Evolutionary conservation across 257 asterid genomes (phyloP).

Genomic region (Datura wrightii): DNA sequence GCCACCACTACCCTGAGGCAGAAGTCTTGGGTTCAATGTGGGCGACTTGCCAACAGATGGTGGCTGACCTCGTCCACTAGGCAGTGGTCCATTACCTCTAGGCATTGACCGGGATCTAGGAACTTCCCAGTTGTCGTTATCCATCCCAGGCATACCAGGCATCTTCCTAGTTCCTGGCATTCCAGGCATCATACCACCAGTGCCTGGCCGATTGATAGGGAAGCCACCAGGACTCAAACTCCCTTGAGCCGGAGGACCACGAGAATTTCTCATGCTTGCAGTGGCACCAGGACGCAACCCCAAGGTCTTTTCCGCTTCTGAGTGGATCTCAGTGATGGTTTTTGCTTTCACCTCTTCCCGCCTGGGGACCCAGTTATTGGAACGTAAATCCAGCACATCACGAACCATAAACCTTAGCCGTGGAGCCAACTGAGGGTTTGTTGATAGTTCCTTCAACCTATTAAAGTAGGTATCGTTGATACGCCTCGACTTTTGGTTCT

Average conservation of each 20-base stretch:
- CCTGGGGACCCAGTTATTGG: constrained; percentile 86
- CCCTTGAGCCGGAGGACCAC: constrained; percentile 67
- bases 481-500: constrained; percentile 72
- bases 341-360: constrained; percentile 97
- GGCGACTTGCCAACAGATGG: constrained; percentile 64
- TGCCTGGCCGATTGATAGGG: constrained; percentile 78
- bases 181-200: constrained; percentile 99
- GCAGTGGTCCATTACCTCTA: constrained; percentile 64
- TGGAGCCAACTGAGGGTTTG: constrained; percentile 76
- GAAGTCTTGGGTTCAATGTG: constrained; percentile 54
- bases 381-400: constrained; percentile 78
- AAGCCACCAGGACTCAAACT: constrained; percentile 64
- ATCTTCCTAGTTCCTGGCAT: constrained; percentile 92
- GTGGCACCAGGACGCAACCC: no score
- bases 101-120: constrained; percentile 79
- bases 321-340: constrained; percentile 88
- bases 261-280: constrained; percentile 72
- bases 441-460: constrained; percentile 73
- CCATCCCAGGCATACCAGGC: constrained; percentile 84
- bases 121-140: constrained; percentile 83
- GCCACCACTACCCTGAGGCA: constrained; percentile 77
- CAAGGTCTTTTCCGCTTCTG: constrained; percentile 89
- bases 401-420: constrained; percentile 89
- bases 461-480: constrained; percentile 73
- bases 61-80: constrained; percentile 60